Percentiles rank a stretch among this genome's conserved stretches.
These are phyloP conservation scores for Pneumocystis sp. DNA, from an alignment of 1,139 yeast genomes.

Conservation along the genomic window DNA sequence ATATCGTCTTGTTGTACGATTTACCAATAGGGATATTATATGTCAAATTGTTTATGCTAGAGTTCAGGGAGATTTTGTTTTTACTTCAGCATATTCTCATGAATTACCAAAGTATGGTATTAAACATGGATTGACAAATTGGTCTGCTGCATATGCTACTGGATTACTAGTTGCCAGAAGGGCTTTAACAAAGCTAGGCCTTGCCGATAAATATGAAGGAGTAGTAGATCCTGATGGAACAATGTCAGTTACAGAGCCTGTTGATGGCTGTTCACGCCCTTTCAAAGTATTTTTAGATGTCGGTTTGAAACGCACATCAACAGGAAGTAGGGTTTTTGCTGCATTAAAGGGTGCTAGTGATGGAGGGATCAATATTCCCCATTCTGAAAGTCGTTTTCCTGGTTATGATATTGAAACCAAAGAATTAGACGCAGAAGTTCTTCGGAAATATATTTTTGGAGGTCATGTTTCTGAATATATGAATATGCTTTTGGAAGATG, in stretches of 20 bases:
- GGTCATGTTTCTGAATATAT: conserved; percentile 99
- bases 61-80: conserved; percentile 91
- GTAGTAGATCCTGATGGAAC: conserved; percentile 99
- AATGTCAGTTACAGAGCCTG: conserved; percentile 82
- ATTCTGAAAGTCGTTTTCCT: conserved; percentile 99
- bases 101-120: conserved; percentile 98
- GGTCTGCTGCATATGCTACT: conserved; percentile 99
- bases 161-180: conserved; percentile 99
- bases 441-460: conserved; percentile 98
- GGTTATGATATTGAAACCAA: conserved; percentile 99
- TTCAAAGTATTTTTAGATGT: conserved; percentile 98
- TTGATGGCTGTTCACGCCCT: conserved; percentile 99
- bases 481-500: conserved; percentile 99
- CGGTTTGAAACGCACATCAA: conserved; percentile 99
- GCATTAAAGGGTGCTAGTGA: conserved; percentile 99
- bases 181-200: conserved; percentile 93
- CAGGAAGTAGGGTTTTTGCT: conserved; percentile 99
- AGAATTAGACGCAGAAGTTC: conserved; percentile 93
- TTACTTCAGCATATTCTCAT: conserved; percentile 97
- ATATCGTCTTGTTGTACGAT: conserved; percentile 98
- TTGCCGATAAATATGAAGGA: conserved; percentile 96
- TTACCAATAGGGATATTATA: conserved; percentile 99
- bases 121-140: conserved; percentile 97
- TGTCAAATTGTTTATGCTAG: conserved; percentile 95
- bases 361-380: conserved; percentile 99